Conservation (phyloP, 2,329 filamentous ascomycete species). For the Nigrospora oryzae region DNA sequence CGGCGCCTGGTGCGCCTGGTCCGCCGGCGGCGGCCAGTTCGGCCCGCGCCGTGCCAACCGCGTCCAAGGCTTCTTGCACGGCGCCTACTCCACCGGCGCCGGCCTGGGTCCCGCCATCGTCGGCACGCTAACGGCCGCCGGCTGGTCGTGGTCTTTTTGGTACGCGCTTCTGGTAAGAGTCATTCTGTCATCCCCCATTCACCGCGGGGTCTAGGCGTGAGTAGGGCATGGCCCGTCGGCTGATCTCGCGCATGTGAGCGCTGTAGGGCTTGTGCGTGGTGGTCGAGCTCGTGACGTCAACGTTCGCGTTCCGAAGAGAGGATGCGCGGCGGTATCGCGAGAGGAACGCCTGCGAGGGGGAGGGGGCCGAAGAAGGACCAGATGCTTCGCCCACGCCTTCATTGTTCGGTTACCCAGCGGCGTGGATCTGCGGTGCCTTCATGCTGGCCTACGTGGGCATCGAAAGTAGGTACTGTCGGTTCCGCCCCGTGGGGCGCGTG, state of each 20-base stretch:
- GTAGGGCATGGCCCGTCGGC: too few relatives aligned
- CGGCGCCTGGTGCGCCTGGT: slow-evolving; percentile 36
- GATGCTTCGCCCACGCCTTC: too few relatives aligned
- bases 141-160: slow-evolving; percentile 26
- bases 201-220: too few relatives aligned
- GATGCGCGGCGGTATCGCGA: slow-evolving; percentile 20
- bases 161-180: slow-evolving; percentile 27
- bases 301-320: slow-evolving; percentile 27
- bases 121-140: slow-evolving; percentile 13
- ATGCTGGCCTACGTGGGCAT: slow-evolving; percentile 35
- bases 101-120: slow-evolving; percentile 26
- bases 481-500: neutral
- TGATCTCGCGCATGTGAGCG: too few relatives aligned
- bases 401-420: slow-evolving; percentile 22
- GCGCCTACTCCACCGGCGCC: slow-evolving; percentile 27
- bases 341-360: slow-evolving; percentile 4
- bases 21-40: slow-evolving; percentile 23
- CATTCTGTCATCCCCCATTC: neutral
- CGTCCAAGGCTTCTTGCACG: slow-evolving; percentile 29
- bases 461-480: slow-evolving; percentile 16
- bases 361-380: neutral
- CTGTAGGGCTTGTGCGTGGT: slow-evolving; percentile 7
- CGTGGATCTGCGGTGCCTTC: slow-evolving; percentile 31
- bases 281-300: slow-evolving; percentile 17
- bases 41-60: slow-evolving; percentile 19